These are phyloP conservation scores for Blastobotrys mokoenaii DNA, from an alignment of 805 yeast species.

Conservation along the genomic window DNA sequence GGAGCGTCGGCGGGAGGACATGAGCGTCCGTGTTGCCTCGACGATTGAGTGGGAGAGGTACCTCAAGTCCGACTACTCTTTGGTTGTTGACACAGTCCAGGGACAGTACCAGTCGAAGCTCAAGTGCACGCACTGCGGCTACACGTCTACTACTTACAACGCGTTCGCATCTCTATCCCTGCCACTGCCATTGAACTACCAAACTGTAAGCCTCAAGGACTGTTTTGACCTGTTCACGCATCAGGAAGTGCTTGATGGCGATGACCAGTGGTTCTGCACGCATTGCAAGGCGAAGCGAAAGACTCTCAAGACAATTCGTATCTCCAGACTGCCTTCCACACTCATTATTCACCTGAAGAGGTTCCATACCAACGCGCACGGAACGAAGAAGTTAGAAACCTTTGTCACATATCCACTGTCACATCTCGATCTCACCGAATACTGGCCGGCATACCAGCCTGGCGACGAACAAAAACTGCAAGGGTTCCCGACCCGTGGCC, in stretches of 20 bases:
- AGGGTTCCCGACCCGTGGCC: constrained; percentile 58
- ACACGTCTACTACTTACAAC: constrained; percentile 79
- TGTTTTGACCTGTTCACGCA: constrained; percentile 75
- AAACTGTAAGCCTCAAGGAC: constrained; percentile 38
- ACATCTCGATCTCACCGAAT: constrained; percentile 52
- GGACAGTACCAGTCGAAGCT: constrained; percentile 83
- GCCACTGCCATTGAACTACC: constrained; percentile 56
- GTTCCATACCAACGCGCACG: constrained; percentile 39
- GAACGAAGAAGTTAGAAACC: constrained; percentile 49
- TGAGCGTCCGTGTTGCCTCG: constrained; percentile 74
- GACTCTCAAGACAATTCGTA: constrained; percentile 60
- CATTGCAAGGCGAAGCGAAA: constrained; percentile 53
- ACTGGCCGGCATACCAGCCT: constrained; percentile 53
- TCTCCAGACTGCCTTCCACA: constrained; percentile 71
- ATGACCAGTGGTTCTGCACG: constrained; percentile 82
- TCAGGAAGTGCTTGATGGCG: constrained; percentile 63
- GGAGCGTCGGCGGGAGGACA: constrained; percentile 59
- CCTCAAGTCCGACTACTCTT: constrained; percentile 66
- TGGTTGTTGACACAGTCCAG: constrained; percentile 73
- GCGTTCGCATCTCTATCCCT: constrained; percentile 71
- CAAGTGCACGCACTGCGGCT: constrained; percentile 61
- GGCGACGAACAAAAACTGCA: constrained; percentile 38
- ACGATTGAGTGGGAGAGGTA: constrained; percentile 90
- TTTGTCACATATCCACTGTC: constrained; percentile 60
- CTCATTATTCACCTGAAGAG: constrained; percentile 81